Conservation (phyloP, 164 flowering plant species). For the Stephania cephalantha region DNA sequence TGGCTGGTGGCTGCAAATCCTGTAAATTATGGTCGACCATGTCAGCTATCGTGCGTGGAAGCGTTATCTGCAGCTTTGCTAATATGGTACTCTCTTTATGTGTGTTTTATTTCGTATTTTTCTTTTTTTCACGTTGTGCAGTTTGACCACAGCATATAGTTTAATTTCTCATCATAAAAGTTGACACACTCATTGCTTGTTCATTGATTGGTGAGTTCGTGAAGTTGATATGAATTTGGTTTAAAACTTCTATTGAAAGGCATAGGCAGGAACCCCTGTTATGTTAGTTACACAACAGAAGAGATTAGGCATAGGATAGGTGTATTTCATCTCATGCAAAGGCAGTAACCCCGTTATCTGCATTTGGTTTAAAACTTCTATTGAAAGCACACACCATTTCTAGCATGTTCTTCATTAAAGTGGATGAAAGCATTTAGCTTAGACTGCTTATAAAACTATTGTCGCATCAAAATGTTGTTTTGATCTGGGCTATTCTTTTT, state of each 20-base stretch:
- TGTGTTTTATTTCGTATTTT: neutral
- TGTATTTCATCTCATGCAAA: too few relatives aligned
- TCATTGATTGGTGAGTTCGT: neutral
- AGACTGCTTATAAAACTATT: neutral
- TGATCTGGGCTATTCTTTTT: neutral
- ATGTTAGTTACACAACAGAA: neutral
- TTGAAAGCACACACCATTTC: neutral
- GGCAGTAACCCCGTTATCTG: too few relatives aligned
- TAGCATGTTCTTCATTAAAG: neutral
- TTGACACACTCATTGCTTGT: neutral
- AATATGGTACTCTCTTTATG: constrained; percentile 51
- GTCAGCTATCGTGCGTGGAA: constrained; percentile 94
- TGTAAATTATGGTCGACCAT: constrained; percentile 95
- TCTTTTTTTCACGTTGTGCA: neutral
- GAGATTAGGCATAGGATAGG: too few relatives aligned
- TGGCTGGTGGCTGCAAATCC: constrained; percentile 99
- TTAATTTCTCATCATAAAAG: neutral
- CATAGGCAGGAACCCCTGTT: neutral
- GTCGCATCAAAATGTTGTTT: neutral
- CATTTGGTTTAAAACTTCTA: neutral
- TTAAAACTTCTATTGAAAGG: too few relatives aligned
- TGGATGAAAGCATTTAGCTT: neutral
- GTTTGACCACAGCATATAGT: neutral
- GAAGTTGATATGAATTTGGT: too few relatives aligned
- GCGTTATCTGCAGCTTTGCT: constrained; percentile 89